Conservation (phyloP, 1,284 basidiomycete genomes). For the Cerrena zonata region DNA sequence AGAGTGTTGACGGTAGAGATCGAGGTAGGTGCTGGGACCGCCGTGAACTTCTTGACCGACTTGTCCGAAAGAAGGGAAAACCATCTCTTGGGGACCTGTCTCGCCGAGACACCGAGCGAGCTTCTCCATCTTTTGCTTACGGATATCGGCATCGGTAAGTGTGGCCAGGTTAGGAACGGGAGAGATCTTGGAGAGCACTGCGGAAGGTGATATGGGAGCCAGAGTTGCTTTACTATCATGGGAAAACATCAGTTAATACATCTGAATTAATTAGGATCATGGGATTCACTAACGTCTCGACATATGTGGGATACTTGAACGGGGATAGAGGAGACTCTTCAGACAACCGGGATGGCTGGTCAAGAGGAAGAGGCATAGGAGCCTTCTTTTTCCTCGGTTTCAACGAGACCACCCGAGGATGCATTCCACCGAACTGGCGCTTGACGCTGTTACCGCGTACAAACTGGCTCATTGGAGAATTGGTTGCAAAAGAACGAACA, state of each 20-base stretch:
- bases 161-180: constrained; percentile 8
- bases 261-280: background rate
- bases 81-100: constrained; percentile 19
- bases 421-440: background rate
- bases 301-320: background rate
- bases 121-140: constrained; percentile 18
- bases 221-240: background rate
- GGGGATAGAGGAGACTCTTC: constrained; percentile 4
- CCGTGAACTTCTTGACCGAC: constrained; percentile 14
- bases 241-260: background rate
- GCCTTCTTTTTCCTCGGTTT: constrained; percentile 1
- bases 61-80: constrained; percentile 20
- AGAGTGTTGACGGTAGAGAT: constrained; percentile 22
- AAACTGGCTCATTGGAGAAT: constrained; percentile 1
- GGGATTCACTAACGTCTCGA: background rate
- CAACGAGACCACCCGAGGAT: background rate
- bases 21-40: constrained; percentile 23
- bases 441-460: background rate
- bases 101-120: constrained; percentile 21
- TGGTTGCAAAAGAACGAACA: background rate
- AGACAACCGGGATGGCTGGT: constrained; percentile 1
- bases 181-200: background rate
- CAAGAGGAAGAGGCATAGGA: background rate
- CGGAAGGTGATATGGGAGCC: constrained; percentile 2
- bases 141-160: constrained; percentile 6